Evolutionary conservation across 2,329 filamentous ascomycete species (phyloP).

Genomic region (Monosporascus cannonballus): DNA sequence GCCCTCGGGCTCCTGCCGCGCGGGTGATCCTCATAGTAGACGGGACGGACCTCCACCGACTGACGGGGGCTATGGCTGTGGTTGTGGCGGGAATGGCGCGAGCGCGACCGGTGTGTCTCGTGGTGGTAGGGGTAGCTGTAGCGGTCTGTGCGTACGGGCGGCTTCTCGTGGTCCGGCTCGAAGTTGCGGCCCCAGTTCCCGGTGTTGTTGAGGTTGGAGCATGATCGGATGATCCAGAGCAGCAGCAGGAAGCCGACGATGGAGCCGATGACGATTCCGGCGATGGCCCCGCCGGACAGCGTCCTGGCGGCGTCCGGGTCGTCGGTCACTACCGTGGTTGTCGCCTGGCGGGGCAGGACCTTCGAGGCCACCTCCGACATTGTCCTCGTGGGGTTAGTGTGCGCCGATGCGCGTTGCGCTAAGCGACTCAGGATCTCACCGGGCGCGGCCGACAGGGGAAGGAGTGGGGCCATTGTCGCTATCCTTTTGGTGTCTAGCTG

Average conservation of each 20-base stretch:
- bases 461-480: background rate
- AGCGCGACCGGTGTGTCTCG: slow-evolving; percentile 14
- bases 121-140: slow-evolving; percentile 12
- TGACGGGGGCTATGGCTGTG: slow-evolving; percentile 10
- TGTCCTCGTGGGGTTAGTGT: slow-evolving; percentile 16
- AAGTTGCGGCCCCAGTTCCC: slow-evolving; percentile 20
- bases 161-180: slow-evolving; percentile 20
- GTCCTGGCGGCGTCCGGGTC: slow-evolving; percentile 12
- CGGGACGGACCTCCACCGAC: slow-evolving; percentile 17
- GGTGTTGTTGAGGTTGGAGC: slow-evolving; percentile 30
- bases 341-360: slow-evolving; percentile 17
- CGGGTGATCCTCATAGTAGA: slow-evolving; percentile 8
- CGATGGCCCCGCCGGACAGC: slow-evolving; percentile 43
- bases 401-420: background rate
- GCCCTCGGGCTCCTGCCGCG: slow-evolving; percentile 17
- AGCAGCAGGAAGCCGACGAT: slow-evolving; percentile 39
- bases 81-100: slow-evolving; percentile 12
- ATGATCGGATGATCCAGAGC: slow-evolving; percentile 41
- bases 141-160: slow-evolving; percentile 6
- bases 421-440: background rate
- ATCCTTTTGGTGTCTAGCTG: background rate
- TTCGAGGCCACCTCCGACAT: slow-evolving; percentile 15
- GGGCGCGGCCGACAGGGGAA: background rate
- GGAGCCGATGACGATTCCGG: slow-evolving; percentile 45
- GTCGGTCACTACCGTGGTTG: slow-evolving; percentile 20